phyloP scores from a whole-genome alignment of 1,284 basidiomycete species.

The Pterulicium gracile region DNA sequence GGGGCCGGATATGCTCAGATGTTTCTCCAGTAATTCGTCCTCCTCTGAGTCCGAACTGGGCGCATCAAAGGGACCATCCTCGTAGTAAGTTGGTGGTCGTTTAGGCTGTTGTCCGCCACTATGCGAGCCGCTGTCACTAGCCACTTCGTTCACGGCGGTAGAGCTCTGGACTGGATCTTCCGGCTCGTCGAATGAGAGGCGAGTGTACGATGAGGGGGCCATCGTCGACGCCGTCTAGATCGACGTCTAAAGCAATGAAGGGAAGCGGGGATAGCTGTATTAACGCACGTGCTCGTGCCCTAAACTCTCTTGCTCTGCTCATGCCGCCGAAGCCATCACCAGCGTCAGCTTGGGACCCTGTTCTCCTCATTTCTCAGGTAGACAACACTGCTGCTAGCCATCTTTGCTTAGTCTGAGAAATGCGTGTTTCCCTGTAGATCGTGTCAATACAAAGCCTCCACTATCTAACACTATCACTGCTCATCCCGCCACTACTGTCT shows the following conservation, averaged over 20 bases:
- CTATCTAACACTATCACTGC: constrained; percentile 77
- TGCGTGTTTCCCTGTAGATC: constrained; percentile 43
- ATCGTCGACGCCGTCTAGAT: background rate
- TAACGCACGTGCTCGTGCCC: too few relatives aligned
- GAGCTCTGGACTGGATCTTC: background rate
- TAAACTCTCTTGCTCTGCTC: constrained; percentile 5
- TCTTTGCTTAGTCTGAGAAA: constrained; percentile 2
- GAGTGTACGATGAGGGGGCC: constrained; percentile 1
- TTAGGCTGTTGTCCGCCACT: too few relatives aligned
- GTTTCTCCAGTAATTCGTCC: constrained; percentile 36
- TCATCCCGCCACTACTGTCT: constrained; percentile 74
- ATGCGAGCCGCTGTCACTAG: background rate
- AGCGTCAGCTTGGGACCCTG: constrained; percentile 59
- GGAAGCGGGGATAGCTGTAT: too few relatives aligned
- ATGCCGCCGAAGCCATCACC: constrained; percentile 24
- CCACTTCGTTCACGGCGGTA: background rate
- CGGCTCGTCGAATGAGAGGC: background rate
- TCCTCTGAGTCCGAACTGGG: constrained; percentile 63
- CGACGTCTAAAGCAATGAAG: too few relatives aligned
- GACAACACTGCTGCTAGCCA: constrained; percentile 6
- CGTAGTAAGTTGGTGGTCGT: constrained; percentile 47
- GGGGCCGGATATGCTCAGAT: constrained; percentile 2
- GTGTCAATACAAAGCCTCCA: constrained; percentile 87
- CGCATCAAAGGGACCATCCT: constrained; percentile 59
- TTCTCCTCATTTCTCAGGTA: constrained; percentile 64